Conservation (phyloP, 2,329 filamentous ascomycete genomes). For the Alternaria sp. region DNA sequence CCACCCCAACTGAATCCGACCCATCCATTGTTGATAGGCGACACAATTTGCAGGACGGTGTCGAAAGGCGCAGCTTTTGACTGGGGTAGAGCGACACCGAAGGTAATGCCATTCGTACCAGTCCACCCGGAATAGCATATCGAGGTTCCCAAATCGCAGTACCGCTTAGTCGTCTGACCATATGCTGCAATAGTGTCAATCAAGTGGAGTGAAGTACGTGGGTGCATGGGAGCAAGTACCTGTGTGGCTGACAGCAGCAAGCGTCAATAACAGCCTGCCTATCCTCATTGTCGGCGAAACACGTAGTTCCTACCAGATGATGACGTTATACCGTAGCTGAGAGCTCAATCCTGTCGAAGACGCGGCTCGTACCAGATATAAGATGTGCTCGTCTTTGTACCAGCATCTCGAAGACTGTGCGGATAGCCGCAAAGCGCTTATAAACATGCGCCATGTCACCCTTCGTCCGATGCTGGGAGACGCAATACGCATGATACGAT, state of each 20-base stretch:
- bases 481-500: conserved; percentile 20
- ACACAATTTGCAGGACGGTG: conserved; percentile 53
- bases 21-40: conserved; percentile 56
- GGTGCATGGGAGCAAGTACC: conserved; percentile 12
- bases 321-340: background rate
- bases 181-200: conserved; percentile 8
- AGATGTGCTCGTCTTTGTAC: conserved; percentile 9
- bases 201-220: background rate
- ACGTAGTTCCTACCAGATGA: background rate
- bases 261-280: background rate
- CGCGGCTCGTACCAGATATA: background rate
- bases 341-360: conserved; percentile 19
- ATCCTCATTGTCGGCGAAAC: conserved; percentile 22
- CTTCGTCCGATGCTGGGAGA: conserved; percentile 17
- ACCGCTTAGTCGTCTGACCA: conserved; percentile 26
- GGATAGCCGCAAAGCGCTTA: background rate
- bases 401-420: conserved; percentile 14
- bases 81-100: conserved; percentile 48
- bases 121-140: conserved; percentile 55
- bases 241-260: conserved; percentile 12
- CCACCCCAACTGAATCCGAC: conserved; percentile 59
- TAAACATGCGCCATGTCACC: conserved; percentile 12
- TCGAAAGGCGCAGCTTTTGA: conserved; percentile 45
- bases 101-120: conserved; percentile 42
- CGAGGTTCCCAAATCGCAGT: conserved; percentile 31